These are phyloP conservation scores for Tuber melanosporum DNA, from an alignment of 495 filamentous ascomycete genomes.

Conservation along the genomic window DNA sequence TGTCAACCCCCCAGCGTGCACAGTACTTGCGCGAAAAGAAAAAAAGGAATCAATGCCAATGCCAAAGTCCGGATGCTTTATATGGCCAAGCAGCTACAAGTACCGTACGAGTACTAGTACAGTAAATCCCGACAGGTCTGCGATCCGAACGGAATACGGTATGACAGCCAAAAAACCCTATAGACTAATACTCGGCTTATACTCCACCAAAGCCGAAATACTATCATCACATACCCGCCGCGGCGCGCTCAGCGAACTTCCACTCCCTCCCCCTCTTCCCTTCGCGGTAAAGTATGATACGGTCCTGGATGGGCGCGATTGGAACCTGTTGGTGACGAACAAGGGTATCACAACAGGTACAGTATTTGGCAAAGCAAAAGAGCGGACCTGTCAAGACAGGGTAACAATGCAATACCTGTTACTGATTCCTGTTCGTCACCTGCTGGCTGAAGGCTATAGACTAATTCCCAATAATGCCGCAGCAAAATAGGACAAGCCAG, in stretches of 20 bases:
- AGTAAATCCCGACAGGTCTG: not conserved
- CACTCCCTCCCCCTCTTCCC: not conserved
- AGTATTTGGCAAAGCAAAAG: no score
- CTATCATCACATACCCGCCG: not conserved
- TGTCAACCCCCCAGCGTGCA: no score
- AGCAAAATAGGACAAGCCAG: not conserved
- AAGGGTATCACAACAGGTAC: not conserved
- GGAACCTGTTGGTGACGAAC: not conserved
- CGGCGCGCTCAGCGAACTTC: not conserved
- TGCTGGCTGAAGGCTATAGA: not conserved
- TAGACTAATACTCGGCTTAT: not conserved
- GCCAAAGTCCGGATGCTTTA: no score
- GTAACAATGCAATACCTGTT: not conserved
- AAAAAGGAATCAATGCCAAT: no score
- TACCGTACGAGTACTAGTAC: not conserved
- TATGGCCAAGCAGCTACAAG: no score
- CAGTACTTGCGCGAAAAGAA: no score
- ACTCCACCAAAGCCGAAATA: not conserved
- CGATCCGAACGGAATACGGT: no score
- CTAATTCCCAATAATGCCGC: not conserved
- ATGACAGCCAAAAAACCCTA: no score
- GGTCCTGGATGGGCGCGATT: not conserved
- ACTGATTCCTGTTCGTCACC: not conserved
- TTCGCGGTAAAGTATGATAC: not conserved
- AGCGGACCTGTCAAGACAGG: not conserved